Evolutionary conservation across 495 filamentous ascomycete species (phyloP).

Genomic region (Margaritispora aquatica): DNA sequence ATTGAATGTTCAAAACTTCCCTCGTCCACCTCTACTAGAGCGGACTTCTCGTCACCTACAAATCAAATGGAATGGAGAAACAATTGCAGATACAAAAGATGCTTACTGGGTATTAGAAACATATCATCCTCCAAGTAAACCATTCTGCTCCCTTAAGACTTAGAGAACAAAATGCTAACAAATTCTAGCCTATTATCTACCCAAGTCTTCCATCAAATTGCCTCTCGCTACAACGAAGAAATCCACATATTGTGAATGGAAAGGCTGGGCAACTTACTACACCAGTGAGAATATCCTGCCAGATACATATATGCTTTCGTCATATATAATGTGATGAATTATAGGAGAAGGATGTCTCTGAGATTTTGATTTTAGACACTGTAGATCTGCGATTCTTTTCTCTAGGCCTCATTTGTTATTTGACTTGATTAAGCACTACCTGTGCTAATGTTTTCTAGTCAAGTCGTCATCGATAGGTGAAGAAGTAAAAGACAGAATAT

Average conservation of each 20-base stretch:
- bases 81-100: conserved; percentile 47
- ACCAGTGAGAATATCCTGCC: no score
- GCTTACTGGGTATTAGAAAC: conserved; percentile 56
- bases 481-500: conserved; percentile 42
- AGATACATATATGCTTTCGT: no score
- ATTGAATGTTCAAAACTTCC: conserved; percentile 49
- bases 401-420: no score
- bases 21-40: conserved; percentile 51
- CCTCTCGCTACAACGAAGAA: conserved; percentile 36
- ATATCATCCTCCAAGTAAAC: conserved; percentile 46
- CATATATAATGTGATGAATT: no score
- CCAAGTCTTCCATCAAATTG: conserved; percentile 34
- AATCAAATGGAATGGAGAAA: conserved; percentile 44
- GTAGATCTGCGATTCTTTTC: no score
- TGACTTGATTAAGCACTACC: neutral
- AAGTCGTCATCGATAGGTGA: neutral
- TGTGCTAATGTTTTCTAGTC: neutral
- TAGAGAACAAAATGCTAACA: conserved; percentile 5
- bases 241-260: conserved; percentile 49
- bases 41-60: conserved; percentile 41
- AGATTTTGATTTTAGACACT: no score
- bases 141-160: conserved; percentile 1
- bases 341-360: no score
- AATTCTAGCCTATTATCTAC: conserved; percentile 48
- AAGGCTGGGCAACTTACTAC: conserved; percentile 49